Base-by-base conservation (phyloP, 2,329 filamentous ascomycete species). In the Penicillium sp. region DNA sequence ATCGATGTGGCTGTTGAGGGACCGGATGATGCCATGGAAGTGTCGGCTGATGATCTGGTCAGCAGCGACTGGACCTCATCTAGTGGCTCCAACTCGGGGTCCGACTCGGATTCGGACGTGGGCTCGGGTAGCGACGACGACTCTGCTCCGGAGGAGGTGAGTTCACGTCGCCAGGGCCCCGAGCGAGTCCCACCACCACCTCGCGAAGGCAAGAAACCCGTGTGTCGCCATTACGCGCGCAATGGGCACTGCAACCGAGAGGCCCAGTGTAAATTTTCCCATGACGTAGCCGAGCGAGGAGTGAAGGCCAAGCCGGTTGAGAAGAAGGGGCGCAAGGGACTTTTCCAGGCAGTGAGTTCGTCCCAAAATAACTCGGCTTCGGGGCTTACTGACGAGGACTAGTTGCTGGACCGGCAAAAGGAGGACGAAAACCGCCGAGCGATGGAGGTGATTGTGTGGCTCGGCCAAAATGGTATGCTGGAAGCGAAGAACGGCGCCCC, bases 211-310 rank as follows among this genome's bases (percentile, higher is more conserved):
- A 59, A 60, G 26, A 64, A 62, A 42, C 50, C 45, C 11, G 29
- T 58, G 4, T 74, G 71, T 49, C 64, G 58, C 13, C 60, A 68
- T 27, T 72, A 72, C 50, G 53, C 61, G 7, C 64, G 63, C 15
- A 64, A 43, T 11, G 70, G 70, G 7, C 62, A 60, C 14, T 74
- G 71, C 50, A 60, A 58, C 33, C 65, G 60, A 26, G 71, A 71
- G 2, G 56, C 63, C 13, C 56, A 55, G 23, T 74, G 71, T 49
- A 64, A 58, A 32, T 74, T 66, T 37, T 54, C 57, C 7, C 71
- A 74, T 38, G 68, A 72, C 18, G 44, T 45, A 27, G 37, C 61
- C 3, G 59, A 64, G 35, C 51, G 53, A 11, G 21, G 18, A 15
- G 7, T 20, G 7, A n/a, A 60, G 59, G 43, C 41, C 47, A 39